phyloP scores from a whole-genome alignment of 352 stramenopile species.

The Peronosclerospora sorghi region DNA sequence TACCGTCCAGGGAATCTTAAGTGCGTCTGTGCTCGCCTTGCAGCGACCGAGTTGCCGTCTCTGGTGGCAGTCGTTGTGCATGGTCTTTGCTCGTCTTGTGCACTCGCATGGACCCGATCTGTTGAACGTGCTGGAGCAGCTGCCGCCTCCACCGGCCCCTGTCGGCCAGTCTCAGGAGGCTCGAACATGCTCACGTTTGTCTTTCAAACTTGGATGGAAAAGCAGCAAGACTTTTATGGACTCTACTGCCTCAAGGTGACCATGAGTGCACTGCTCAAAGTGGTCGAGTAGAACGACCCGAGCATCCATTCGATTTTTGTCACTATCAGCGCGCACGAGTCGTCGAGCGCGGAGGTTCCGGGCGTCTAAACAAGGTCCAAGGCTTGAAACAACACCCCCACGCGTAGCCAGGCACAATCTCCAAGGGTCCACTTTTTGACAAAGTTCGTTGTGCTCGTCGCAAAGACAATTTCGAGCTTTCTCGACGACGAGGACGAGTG shows the following conservation, averaged over 20 bases:
- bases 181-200: conserved; percentile 65
- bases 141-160: conserved; percentile 27
- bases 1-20: too few relatives aligned
- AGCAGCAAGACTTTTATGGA: too few relatives aligned
- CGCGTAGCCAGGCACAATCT: too few relatives aligned
- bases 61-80: conserved; percentile 70
- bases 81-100: too few relatives aligned
- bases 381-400: conserved; percentile 22
- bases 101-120: too few relatives aligned
- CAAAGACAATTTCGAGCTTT: conserved; percentile 55
- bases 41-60: conserved; percentile 51
- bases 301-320: conserved; percentile 53
- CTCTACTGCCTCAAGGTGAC: too few relatives aligned
- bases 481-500: conserved; percentile 70
- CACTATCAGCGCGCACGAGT: too few relatives aligned
- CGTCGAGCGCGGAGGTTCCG: not conserved
- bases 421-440: too few relatives aligned
- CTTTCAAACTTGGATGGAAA: too few relatives aligned
- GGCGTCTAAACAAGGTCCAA: conserved; percentile 51
- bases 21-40: conserved; percentile 54
- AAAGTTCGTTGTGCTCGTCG: too few relatives aligned
- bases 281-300: conserved; percentile 67
- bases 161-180: conserved; percentile 12
- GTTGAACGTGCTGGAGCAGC: conserved; percentile 58
- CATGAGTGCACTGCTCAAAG: too few relatives aligned